Evolutionary conservation across 495 filamentous ascomycete species (phyloP).

Genomic region (Penicillium tannophilum): DNA sequence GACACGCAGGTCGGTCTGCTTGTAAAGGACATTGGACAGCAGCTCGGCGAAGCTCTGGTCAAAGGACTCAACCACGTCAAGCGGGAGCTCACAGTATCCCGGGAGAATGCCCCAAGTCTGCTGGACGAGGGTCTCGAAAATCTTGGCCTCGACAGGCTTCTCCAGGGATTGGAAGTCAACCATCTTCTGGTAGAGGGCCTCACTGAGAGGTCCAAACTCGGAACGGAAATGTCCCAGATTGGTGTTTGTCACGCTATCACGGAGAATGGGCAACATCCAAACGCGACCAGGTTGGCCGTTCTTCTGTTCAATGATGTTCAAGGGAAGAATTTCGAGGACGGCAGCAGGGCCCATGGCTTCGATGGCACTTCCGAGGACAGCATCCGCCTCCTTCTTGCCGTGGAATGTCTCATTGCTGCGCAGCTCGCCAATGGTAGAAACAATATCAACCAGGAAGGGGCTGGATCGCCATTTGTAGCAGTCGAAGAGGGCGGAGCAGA

Average conservation of each 20-base stretch:
- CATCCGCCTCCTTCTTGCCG: constrained; percentile 93
- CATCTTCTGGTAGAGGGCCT: constrained; percentile 85
- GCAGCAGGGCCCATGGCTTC: constrained; percentile 83
- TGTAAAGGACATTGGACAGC: constrained; percentile 86
- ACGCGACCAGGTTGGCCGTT: constrained; percentile 80
- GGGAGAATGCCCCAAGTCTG: constrained; percentile 96
- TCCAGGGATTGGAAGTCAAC: constrained; percentile 74
- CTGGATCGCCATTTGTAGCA: constrained; percentile 80
- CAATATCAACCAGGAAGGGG: constrained; percentile 71
- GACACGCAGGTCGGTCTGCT: constrained; percentile 81
- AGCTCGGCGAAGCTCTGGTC: constrained; percentile 92
- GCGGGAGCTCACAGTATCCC: constrained; percentile 88
- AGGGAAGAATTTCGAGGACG: constrained; percentile 76
- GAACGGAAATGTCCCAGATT: constrained; percentile 80
- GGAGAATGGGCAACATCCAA: constrained; percentile 89
- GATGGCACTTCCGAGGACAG: constrained; percentile 82
- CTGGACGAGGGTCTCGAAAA: constrained; percentile 93
- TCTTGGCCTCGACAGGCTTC: constrained; percentile 93
- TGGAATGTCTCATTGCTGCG: constrained; percentile 86
- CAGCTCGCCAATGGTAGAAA: constrained; percentile 81
- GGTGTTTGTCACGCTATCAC: constrained; percentile 83
- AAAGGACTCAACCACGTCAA: constrained; percentile 75
- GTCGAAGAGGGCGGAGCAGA: constrained; percentile 84
- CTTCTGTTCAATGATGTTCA: constrained; percentile 79
- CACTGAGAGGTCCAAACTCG: constrained; percentile 86